A percentile compares a stretch with the other conserved stretches of the same genome.
Evolutionary conservation across 2,329 filamentous ascomycete species (phyloP).

Genomic region (Fusarium poae): DNA sequence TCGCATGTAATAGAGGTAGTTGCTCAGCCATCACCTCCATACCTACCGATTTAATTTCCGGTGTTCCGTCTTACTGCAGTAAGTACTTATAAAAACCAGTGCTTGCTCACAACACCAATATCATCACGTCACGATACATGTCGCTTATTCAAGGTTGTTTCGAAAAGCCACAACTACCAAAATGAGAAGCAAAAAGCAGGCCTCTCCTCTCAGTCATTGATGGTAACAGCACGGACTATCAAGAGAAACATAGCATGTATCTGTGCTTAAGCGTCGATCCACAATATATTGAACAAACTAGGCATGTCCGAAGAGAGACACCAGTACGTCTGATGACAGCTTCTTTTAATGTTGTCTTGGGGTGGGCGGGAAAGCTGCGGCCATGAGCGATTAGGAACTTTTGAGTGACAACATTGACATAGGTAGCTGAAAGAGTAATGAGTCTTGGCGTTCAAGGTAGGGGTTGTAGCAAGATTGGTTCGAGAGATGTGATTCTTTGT

Average conservation of each 20-base stretch:
- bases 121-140: not conserved
- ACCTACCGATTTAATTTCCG: not conserved
- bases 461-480: conserved; percentile 6
- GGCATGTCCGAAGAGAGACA: conserved; percentile 2
- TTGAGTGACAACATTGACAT: conserved; percentile 10
- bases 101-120: not conserved
- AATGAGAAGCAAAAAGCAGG: not conserved
- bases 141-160: not conserved
- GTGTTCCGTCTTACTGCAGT: conserved; percentile 5
- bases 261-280: not conserved
- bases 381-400: conserved; percentile 10
- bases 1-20: not conserved
- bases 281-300: not conserved
- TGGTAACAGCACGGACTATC: not conserved
- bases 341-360: not conserved
- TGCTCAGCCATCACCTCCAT: not conserved
- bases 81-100: not conserved
- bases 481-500: not conserved
- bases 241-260: not conserved
- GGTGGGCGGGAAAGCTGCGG: not conserved
- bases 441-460: conserved; percentile 17
- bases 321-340: not conserved
- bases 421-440: conserved; percentile 14
- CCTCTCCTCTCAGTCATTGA: not conserved
- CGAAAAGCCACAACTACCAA: too few species aligned